Evolutionary conservation across 129 eudicot species (phyloP), one percentile per base, ranked within the genome.

Genomic region (carrot (Daucus carota)): DNA sequence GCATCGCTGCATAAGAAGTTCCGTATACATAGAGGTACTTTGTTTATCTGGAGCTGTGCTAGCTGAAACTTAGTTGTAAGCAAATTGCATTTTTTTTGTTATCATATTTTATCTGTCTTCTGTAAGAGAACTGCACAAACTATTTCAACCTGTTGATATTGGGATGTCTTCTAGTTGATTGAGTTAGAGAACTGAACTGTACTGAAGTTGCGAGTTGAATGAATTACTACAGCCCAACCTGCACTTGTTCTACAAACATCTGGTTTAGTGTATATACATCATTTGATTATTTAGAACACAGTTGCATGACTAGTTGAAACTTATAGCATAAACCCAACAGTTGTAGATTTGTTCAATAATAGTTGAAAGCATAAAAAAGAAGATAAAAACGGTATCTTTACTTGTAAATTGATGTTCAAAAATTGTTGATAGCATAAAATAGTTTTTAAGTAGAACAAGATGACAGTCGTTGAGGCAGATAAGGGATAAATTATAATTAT

Each of bases 11-110:
- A n/a, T n/a, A n/a, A n/a, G n/a, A n/a, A 54, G 44, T 38, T 66
- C 60, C 44, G 38, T 41, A 68, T 22, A 33, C 71, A n/a, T n/a
- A n/a, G n/a, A n/a, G 72, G 72, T 77, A 57, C 18, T 38, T 79
- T 16, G 63, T 83, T 47, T 38, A 44, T 79, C 7, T 79, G 32
- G 70, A 74, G 42, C 57, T 77, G 76, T 68, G 15, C 59, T 24
- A 24, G 18, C 1, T 71, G 29, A 0, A 22, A n/a, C 17, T 71
- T n/a, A 14, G 17, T 17, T 42, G 20, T 10, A 70, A 71, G 62
- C 0, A 54, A 54, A 22, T 54, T 22, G 12, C 9, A 54, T 54
- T 0, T 1, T 54, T 0, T 54, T 8, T 22, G 29, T 22, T 52
- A 7, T 10, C n/a, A 52, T 52, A 22, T 52, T 52, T 22, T 2